A percentile compares a stretch with the other conserved stretches of the same genome.
These are phyloP conservation scores for Mytilinidion resinicola DNA, from an alignment of 495 filamentous ascomycete genomes.

Conservation along the genomic window DNA sequence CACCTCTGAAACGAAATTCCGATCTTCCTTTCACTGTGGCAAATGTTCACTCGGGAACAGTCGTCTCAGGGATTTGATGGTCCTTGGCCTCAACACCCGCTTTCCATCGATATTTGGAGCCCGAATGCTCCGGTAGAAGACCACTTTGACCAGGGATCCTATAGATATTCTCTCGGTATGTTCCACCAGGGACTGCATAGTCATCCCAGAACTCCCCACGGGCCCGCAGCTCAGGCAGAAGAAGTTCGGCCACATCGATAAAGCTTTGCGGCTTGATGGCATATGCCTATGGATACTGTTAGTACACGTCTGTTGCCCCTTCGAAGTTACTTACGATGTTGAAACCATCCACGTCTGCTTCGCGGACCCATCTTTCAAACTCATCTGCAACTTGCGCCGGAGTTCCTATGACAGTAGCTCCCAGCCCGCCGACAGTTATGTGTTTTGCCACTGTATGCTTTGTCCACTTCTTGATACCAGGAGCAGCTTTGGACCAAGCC, in stretches of 20 bases:
- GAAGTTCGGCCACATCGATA: slow-evolving; percentile 54
- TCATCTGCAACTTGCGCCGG: slow-evolving; percentile 14
- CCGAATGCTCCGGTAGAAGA: slow-evolving; percentile 34
- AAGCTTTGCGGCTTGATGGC: slow-evolving; percentile 56
- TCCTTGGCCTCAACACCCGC: slow-evolving; percentile 12
- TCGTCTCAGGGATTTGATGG: slow-evolving; percentile 8
- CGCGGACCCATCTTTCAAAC: slow-evolving; percentile 16
- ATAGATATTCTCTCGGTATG: slow-evolving; percentile 46
- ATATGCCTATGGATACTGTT: slow-evolving; percentile 38
- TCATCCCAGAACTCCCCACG: slow-evolving; percentile 51
- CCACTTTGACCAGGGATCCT: slow-evolving; percentile 30
- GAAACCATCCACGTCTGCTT: slow-evolving; percentile 25
- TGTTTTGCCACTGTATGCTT: slow-evolving; percentile 17
- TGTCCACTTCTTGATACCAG: slow-evolving; percentile 22
- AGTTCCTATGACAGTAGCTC: slow-evolving; percentile 14
- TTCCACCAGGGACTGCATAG: slow-evolving; percentile 44
- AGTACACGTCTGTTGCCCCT: background rate
- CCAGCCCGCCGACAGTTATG: slow-evolving; percentile 16
- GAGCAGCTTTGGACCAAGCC: slow-evolving; percentile 10
- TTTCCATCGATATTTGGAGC: slow-evolving; percentile 33
- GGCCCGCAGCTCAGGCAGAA: slow-evolving; percentile 53
- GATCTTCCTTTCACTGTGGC: no score
- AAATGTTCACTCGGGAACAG: no score
- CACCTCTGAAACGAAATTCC: no score
- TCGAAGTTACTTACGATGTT: slow-evolving; percentile 37